Percentiles rank a stretch among this genome's conserved stretches.
Conservation (phyloP, 805 yeast genomes). For the Schizosaccharomyces octosporus region DNA sequence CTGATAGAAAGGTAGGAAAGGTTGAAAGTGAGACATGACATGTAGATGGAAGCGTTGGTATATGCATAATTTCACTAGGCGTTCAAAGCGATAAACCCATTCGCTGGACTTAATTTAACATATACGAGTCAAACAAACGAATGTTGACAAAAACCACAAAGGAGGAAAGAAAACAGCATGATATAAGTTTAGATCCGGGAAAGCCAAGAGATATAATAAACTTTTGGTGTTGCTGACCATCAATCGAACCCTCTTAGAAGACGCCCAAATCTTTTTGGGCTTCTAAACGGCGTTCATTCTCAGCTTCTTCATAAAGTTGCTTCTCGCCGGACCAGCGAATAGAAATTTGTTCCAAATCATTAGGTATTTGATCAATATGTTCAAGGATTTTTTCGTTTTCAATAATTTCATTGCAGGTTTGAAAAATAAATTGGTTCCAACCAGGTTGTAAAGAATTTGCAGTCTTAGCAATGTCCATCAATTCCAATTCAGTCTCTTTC, state of each 20-base stretch:
- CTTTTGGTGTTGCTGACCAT: too few relatives aligned
- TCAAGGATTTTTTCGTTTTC: conserved; percentile 70
- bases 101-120: too few relatives aligned
- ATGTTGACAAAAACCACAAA: too few relatives aligned
- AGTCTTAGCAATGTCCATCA: conserved; percentile 50
- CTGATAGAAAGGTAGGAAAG: too few relatives aligned
- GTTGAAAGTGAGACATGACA: too few relatives aligned
- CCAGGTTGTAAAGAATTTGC: conserved; percentile 51
- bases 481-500: conserved; percentile 58
- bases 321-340: background rate
- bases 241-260: background rate
- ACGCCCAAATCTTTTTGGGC: background rate
- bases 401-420: conserved; percentile 66
- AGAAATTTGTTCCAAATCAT: background rate
- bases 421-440: conserved; percentile 58
- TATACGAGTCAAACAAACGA: too few relatives aligned
- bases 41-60: too few relatives aligned
- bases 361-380: background rate
- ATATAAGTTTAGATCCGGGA: too few relatives aligned
- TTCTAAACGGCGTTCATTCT: background rate
- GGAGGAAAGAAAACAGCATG: too few relatives aligned
- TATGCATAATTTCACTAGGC: too few relatives aligned
- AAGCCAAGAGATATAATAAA: too few relatives aligned
- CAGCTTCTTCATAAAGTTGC: background rate
- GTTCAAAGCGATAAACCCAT: too few relatives aligned